Base-by-base conservation (phyloP, 2,329 filamentous ascomycete genomes). In the Pseudocercospora cruenta region DNA sequence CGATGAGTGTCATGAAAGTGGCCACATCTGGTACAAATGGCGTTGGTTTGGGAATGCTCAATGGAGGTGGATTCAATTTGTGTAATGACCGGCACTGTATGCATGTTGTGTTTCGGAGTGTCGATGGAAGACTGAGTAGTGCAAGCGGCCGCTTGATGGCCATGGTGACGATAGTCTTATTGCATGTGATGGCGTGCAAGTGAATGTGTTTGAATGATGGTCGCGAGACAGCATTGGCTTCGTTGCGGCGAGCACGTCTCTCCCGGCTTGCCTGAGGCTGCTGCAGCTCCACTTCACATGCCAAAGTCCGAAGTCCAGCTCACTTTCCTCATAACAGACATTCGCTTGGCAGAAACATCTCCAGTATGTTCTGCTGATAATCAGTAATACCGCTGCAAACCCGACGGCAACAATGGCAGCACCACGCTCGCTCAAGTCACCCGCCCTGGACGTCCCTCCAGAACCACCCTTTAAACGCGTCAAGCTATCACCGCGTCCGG, bases 1-100 rank as follows among this genome's bases (percentile, higher is more conserved):
- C 95, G 80, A 98, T 97, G 66, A 97, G 85, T 39, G 87, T 92
- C 69, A 98, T 89, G 80, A 99, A 97, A 16, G 94, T 95, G 72
- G 85, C 78, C 47, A 93, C 88, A 78, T 97, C 90, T 33, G 94
- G 94, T 45, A 96, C 89, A 74, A 96, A 93, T 1, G 93, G 92
- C 43, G 91, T 96, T 0, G 93, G 91, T 24, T 84, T 76, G 2
- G 94, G 94, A 28, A 90, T 78, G n/a, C 36, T 62, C 51, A 49
- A 64, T 16, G 64, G 59, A 16, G 63, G 61, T 36, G 68, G 60
- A 39, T 70, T 67, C 45, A 67, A 55, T 54, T 66, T 67, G 63
- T 70, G 70, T 31, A 70, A 67, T 21, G 67, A 58, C 22, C 69
- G 69, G 54, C 64, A 70, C 64, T 71, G 70, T 22, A 58, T 24